Evolutionary conservation across 768 basidiomycete species (phyloP), one percentile per base, ranked within the genome.

Genomic region (Lenzites betulinus): DNA sequence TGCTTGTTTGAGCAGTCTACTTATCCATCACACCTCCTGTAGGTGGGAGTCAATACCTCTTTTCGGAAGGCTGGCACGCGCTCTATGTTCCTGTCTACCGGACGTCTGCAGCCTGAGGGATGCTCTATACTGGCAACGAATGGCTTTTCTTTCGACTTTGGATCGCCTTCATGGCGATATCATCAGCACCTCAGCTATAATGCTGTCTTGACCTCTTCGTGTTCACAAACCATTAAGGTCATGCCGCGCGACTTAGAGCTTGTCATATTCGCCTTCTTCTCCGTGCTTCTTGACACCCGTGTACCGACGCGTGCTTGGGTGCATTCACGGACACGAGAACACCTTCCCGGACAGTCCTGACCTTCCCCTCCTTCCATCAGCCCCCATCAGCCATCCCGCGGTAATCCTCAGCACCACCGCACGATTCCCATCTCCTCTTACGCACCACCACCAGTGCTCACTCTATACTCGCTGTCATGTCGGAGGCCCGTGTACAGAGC

Each of bases 211-310:
- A 12, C 15, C 23, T 42, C 49, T 41, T 51, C 60, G 11, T 46
- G 54, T 28, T 13, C 15, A 12, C 30, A 41, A 38, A 25, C 16
- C n/a, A n/a, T 33, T 39, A 18, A 38, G n/a, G 26, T 6, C 23
- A 28, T 23, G 18, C 18, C 18, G 35, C 25, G 16, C 28, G 47
- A 49, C 28, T 13, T n/a, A 54, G 43, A 48, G 51, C 35, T 51
- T 23, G 20, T 18, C 18, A 20, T 23, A 44, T 42, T 18, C 30
- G 22, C 30, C 22, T 41, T 4, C 48, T 51, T 51, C 59, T 38
- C 48, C 50, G 54, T 35, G 33, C 59, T 60, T 54, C 60, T 42
- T 46, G 48, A 36, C 48, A 44, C 49, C 60, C 54, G 48, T 44
- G 49, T 42, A 51, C 39, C 58, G 51, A 53, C 42, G 33, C 53